phyloP scores from a whole-genome alignment of 805 yeast species.

The Torulaspora delbrueckii region DNA sequence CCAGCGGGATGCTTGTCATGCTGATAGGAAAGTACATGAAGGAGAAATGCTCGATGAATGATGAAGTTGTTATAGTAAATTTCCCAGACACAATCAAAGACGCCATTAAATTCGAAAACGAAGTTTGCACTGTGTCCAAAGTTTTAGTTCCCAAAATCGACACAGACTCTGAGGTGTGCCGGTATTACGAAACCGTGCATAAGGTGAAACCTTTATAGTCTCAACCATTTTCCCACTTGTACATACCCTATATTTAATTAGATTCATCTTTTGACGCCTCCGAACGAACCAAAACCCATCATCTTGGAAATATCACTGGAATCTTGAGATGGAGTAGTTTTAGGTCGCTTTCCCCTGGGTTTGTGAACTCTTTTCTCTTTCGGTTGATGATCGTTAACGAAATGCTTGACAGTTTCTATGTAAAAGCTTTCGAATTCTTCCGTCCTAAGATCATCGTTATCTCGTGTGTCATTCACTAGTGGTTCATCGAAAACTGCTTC shows the following conservation, averaged over 20 bases:
- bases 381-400: constrained; percentile 34
- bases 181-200: constrained; percentile 63
- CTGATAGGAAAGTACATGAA: constrained; percentile 33
- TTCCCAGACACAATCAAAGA: constrained; percentile 62
- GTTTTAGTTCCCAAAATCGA: constrained; percentile 27
- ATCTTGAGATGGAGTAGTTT: constrained; percentile 11
- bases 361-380: constrained; percentile 28
- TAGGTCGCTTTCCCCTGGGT: constrained; percentile 9
- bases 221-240: constrained; percentile 1
- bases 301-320: constrained; percentile 32
- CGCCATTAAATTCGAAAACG: constrained; percentile 69
- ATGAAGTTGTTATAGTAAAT: constrained; percentile 48
- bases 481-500: constrained; percentile 35
- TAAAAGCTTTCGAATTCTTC: constrained; percentile 45
- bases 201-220: constrained; percentile 38
- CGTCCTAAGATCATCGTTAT: constrained; percentile 41
- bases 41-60: constrained; percentile 31
- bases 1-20: constrained; percentile 36
- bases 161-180: constrained; percentile 45
- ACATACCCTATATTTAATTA: not conserved
- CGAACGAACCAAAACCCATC: constrained; percentile 63
- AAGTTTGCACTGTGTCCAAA: constrained; percentile 47
- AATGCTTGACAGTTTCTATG: constrained; percentile 34
- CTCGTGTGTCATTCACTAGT: constrained; percentile 28
- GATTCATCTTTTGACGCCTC: constrained; percentile 40